These are phyloP conservation scores for Neonectria magnoliae DNA, from an alignment of 2,329 filamentous ascomycete genomes.

Conservation along the genomic window DNA sequence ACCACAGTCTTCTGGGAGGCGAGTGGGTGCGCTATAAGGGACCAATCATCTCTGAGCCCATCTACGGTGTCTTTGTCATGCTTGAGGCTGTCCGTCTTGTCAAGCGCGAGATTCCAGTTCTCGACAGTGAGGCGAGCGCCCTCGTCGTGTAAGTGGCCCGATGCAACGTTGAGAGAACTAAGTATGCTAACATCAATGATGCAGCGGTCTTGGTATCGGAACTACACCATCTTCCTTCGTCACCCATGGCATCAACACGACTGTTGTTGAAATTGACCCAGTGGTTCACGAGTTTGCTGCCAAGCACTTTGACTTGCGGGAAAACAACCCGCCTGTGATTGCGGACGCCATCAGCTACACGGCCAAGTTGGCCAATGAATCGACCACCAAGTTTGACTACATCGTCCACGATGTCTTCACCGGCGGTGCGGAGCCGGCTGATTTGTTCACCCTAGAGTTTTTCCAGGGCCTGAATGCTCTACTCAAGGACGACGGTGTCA, in stretches of 20 bases:
- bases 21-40: constrained; percentile 77
- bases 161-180: not conserved
- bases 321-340: constrained; percentile 82
- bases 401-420: constrained; percentile 99
- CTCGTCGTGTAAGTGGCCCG: constrained; percentile 77
- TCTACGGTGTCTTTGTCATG: constrained; percentile 97
- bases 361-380: constrained; percentile 53
- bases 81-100: constrained; percentile 90
- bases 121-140: constrained; percentile 77
- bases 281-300: constrained; percentile 84
- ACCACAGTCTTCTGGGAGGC: constrained; percentile 92
- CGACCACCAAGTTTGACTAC: constrained; percentile 77
- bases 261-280: constrained; percentile 94
- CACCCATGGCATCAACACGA: constrained; percentile 88
- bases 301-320: constrained; percentile 82
- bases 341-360: constrained; percentile 83
- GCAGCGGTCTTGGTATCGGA: constrained; percentile 87
- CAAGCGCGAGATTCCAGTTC: constrained; percentile 62
- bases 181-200: constrained; percentile 14
- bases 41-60: constrained; percentile 76
- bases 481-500: constrained; percentile 80
- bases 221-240: constrained; percentile 90
- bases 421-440: constrained; percentile 88
- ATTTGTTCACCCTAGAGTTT: constrained; percentile 89
- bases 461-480: constrained; percentile 75